These are phyloP conservation scores for Astraeus odoratus DNA, from an alignment of 768 basidiomycete genomes.

Conservation along the genomic window DNA sequence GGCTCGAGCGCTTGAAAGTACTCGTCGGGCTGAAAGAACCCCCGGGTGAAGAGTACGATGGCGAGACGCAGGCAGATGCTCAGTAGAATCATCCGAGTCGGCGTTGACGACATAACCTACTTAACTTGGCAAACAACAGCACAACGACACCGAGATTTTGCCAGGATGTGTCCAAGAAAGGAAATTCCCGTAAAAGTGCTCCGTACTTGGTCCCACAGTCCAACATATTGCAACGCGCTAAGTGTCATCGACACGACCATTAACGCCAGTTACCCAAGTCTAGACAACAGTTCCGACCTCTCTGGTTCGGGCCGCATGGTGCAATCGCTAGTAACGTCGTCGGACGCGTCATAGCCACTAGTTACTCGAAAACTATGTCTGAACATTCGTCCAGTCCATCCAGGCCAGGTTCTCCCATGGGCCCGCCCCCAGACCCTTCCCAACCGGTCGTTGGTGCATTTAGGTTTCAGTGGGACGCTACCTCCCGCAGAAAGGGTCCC, in stretches of 20 bases:
- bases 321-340: too few species aligned
- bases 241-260: too few species aligned
- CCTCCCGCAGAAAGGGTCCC: conserved; percentile 51
- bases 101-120: not conserved
- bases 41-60: conserved; percentile 64
- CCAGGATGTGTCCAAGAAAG: too few species aligned
- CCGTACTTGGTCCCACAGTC: too few species aligned
- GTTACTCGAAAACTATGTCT: conserved; percentile 24
- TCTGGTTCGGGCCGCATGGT: too few species aligned
- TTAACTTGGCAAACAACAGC: not conserved
- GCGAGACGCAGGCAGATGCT: conserved; percentile 47
- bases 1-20: conserved; percentile 93
- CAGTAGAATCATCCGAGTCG: conserved; percentile 11
- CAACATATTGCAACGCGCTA: too few species aligned
- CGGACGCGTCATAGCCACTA: too few species aligned
- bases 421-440: conserved; percentile 35
- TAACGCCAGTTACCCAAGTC: too few species aligned
- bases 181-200: too few species aligned
- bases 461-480: conserved; percentile 70
- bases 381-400: conserved; percentile 47
- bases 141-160: too few species aligned
- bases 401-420: conserved; percentile 50
- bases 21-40: conserved; percentile 97
- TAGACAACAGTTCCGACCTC: too few species aligned
- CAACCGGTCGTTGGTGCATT: conserved; percentile 46